phyloP scores from a whole-genome alignment of 2,329 filamentous ascomycete species.

The Aspergillus eucalypticola region DNA sequence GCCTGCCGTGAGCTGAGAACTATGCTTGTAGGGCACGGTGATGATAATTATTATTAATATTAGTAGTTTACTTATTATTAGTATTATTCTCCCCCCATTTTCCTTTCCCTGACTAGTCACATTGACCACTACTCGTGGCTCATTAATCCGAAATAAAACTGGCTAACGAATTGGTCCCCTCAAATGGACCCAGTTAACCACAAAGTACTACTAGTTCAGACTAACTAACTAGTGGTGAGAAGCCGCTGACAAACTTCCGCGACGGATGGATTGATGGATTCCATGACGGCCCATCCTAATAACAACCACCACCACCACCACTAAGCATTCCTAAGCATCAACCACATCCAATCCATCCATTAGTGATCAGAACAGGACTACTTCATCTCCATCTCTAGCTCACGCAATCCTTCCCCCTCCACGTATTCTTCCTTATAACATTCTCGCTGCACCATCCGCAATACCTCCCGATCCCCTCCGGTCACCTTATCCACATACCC shows the following conservation, averaged over 20 bases:
- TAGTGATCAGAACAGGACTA: neutral
- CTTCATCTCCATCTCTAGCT: slow-evolving; percentile 18
- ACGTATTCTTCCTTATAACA: slow-evolving; percentile 58
- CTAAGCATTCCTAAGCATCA: neutral
- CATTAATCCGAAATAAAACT: too few species aligned
- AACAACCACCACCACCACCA: neutral
- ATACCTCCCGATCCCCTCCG: slow-evolving; percentile 46
- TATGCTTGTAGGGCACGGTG: neutral
- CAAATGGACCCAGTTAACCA: too few species aligned
- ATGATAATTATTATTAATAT: slow-evolving; percentile 7
- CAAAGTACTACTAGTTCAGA: too few species aligned
- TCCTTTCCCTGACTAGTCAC: too few species aligned
- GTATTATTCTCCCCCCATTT: slow-evolving; percentile 4
- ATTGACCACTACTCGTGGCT: too few species aligned
- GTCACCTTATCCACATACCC: slow-evolving; percentile 41
- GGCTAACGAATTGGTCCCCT: too few species aligned
- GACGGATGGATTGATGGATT: neutral
- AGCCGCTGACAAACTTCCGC: neutral
- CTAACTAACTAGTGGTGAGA: too few species aligned
- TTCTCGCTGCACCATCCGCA: slow-evolving; percentile 46
- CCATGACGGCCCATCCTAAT: neutral
- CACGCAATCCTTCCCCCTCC: slow-evolving; percentile 53
- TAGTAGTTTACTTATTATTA: slow-evolving; percentile 7
- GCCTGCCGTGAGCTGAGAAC: too few species aligned
- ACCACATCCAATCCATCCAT: neutral